Base-by-base conservation (phyloP, 441 rosid species). In the Corymbia citriodora region DNA sequence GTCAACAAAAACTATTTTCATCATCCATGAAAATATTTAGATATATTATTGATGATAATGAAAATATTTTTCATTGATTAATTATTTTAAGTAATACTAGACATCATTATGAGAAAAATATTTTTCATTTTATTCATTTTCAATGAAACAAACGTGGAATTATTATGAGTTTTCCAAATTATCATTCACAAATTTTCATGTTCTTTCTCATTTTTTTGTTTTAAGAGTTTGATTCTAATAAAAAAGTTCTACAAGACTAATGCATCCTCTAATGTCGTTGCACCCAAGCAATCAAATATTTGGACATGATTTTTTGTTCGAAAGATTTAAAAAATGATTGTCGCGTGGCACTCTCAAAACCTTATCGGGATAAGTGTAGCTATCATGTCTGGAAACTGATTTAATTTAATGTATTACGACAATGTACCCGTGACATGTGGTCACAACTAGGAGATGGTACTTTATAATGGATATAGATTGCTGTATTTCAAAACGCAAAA, bases 141-240 rank as follows among this genome's bases (percentile, higher is more conserved):
- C 23, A 1, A 0, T 27, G 6, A 72, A 72, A 19, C 23, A 72
- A 72, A 36, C 12, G 12, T 33, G 33, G n/a, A 23, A 18, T 23
- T 8, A 40, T 40, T 40, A 40, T 40, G 45, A 40, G 45, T 40
- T 40, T 40, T 40, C 45, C 45, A 40, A 4, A 40, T 40, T 40
- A 40, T 40, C 45, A 9, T 36, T 27, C 27, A 36, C 15, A 36
- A 18, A 14, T 36, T 36, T 12, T 72, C 49, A 19, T 21, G 49
- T 15, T 72, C 27, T 21, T 72, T 70, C 36, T 72, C 15, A 33
- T 5, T 72, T 72, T 72, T 72, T 10, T 40, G 6, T 72, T 72
- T 36, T 36, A 18, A 36, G 82, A 10, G 0, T 72, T 72, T 19
- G 15, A 72, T 36, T 36, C 1, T 36, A 45, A 36, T 72, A 9